Evolutionary conservation across 2,329 filamentous ascomycete genomes (phyloP).

Genomic region (Aspergillus glaucus): DNA sequence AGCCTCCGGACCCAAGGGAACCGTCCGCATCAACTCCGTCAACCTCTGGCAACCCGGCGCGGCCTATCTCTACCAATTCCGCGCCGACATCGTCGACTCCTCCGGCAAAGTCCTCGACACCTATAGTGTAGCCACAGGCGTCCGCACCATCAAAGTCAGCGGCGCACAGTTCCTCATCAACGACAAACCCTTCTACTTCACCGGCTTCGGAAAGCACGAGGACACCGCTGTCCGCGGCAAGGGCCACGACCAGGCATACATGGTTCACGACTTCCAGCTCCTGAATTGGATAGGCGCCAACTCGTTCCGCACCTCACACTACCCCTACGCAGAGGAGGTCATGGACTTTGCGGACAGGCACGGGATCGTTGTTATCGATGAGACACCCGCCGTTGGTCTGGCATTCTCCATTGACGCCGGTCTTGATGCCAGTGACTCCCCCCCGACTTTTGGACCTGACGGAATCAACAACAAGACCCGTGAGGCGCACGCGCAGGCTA

Average conservation of each 20-base stretch:
- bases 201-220: constrained; percentile 25
- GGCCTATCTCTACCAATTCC: constrained; percentile 22
- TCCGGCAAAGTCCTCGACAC: constrained; percentile 9
- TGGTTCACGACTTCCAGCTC: constrained; percentile 27
- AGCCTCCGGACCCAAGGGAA: constrained; percentile 6
- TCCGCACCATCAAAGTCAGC: constrained; percentile 15
- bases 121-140: constrained; percentile 16
- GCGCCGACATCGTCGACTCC: constrained; percentile 10
- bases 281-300: constrained; percentile 26
- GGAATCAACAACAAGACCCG: constrained; percentile 1
- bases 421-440: constrained; percentile 2
- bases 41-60: constrained; percentile 22
- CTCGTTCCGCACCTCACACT: constrained; percentile 27
- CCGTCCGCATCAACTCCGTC: constrained; percentile 9
- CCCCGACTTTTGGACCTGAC: neutral
- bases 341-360: constrained; percentile 23
- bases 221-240: constrained; percentile 22
- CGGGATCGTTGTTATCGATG: constrained; percentile 23
- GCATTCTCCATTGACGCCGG: constrained; percentile 11
- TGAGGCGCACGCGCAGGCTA: constrained; percentile 14
- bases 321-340: constrained; percentile 26
- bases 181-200: constrained; percentile 22
- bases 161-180: constrained; percentile 22
- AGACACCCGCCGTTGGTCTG: constrained; percentile 22
- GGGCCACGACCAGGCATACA: constrained; percentile 24